Percentiles rank a stretch among this genome's conserved stretches.
These are phyloP conservation scores for Dendrobium chrysotoxum DNA, from an alignment of 106 monocot species.

Conservation along the genomic window DNA sequence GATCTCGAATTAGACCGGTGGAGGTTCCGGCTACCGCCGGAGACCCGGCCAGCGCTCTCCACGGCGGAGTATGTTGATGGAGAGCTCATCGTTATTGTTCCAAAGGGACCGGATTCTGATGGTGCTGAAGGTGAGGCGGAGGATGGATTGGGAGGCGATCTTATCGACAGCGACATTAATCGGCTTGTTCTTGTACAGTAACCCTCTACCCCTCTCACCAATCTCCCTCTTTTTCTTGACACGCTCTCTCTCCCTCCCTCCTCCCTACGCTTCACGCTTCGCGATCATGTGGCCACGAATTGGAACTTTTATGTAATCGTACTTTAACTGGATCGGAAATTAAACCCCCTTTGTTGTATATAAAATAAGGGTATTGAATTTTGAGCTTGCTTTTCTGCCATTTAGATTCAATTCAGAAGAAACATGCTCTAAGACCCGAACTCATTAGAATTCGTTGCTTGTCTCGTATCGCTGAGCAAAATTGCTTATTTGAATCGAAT, in stretches of 20 bases:
- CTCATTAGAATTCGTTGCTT: no score
- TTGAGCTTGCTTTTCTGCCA: no score
- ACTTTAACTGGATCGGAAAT: not conserved
- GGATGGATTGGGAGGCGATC: not conserved
- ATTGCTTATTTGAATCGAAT: not conserved
- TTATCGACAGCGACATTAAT: conserved; percentile 5
- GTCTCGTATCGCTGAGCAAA: no score
- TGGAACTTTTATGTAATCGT: not conserved
- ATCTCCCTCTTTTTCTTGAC: not conserved
- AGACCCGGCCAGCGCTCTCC: conserved; percentile 29
- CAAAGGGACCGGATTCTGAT: conserved; percentile 30
- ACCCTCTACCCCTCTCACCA: not conserved
- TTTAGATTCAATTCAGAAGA: no score
- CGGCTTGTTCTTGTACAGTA: conserved; percentile 24
- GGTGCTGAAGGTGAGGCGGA: conserved; percentile 11
- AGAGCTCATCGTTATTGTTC: conserved; percentile 47
- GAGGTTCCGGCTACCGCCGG: conserved; percentile 62
- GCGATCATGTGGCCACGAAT: not conserved
- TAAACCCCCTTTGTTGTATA: not conserved
- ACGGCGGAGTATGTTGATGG: conserved; percentile 31
- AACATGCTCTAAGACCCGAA: no score
- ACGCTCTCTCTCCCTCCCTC: not conserved
- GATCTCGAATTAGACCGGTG: conserved; percentile 51
- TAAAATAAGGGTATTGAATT: not conserved
- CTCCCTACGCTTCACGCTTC: not conserved